Evolutionary conservation across 495 filamentous ascomycete species (phyloP).

Genomic region (Endocarpon pusillum): DNA sequence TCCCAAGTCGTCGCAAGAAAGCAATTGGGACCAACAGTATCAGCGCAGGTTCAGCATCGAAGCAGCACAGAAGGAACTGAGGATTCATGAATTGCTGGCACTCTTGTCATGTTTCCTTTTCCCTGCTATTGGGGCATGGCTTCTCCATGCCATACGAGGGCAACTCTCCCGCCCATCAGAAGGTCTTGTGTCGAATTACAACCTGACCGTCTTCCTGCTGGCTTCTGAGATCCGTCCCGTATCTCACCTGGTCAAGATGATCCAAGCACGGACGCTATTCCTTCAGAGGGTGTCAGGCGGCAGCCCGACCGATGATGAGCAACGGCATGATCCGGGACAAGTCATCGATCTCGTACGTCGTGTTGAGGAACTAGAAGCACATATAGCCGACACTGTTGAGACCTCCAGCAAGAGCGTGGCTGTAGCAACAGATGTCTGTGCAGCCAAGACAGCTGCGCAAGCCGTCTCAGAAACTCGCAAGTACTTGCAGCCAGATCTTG

Average conservation of each 20-base stretch:
- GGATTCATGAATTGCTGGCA: slow-evolving; percentile 54
- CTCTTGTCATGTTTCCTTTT: slow-evolving; percentile 63
- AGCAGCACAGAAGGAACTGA: slow-evolving; percentile 46
- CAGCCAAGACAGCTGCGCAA: slow-evolving; percentile 21
- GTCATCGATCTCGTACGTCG: slow-evolving; percentile 41
- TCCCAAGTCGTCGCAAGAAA: slow-evolving; percentile 3
- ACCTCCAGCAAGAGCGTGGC: slow-evolving; percentile 14
- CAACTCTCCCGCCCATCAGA: slow-evolving; percentile 71
- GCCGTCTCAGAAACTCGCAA: slow-evolving; percentile 45
- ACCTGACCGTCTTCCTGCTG: slow-evolving; percentile 83
- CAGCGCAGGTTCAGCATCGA: slow-evolving; percentile 2
- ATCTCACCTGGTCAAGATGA: slow-evolving; percentile 62
- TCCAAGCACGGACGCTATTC: slow-evolving; percentile 63
- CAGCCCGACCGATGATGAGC: slow-evolving; percentile 27
- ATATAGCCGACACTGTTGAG: slow-evolving; percentile 27
- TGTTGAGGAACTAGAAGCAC: slow-evolving; percentile 54
- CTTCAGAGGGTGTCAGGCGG: slow-evolving; percentile 58
- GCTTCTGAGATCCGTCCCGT: slow-evolving; percentile 72
- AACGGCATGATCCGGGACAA: slow-evolving; percentile 23
- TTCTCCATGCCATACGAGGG: slow-evolving; percentile 57
- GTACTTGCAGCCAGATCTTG: slow-evolving; percentile 60
- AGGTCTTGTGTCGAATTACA: slow-evolving; percentile 77
- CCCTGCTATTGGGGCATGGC: slow-evolving; percentile 58
- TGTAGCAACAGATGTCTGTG: slow-evolving; percentile 4
- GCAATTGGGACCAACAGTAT: slow-evolving; percentile 7